Evolutionary conservation across 225 moss, liverwort and hornwort species (phyloP), one percentile per base, ranked within the genome.

Genomic region (Marchantia polymorpha): DNA sequence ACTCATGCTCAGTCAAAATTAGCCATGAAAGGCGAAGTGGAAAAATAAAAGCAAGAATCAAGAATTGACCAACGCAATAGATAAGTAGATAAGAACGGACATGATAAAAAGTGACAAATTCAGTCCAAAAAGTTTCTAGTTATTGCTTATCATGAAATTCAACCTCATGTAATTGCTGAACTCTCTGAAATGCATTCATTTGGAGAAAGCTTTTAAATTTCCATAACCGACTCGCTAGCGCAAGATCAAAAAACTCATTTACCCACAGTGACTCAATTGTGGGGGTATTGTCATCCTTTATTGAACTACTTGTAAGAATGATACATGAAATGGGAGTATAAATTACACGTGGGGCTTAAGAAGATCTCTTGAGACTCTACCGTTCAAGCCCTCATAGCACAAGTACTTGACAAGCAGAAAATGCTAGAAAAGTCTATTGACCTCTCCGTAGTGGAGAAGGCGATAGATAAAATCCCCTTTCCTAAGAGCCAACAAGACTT

Each of bases 401-500:
- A 3, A n/a, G 73, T 55, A 53, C 30, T 64, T 61, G 52, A 56
- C 70, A 60, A 68, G 52, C 39, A 65, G 51, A 72, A 54, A 65
- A 20, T 31, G 76, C 64, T 55, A 71, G 17, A 46, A 51, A 56
- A 22, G 64, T 72, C 23, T 23, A 61, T 63, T 10, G 55, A 55
- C 22, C 30, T 69, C 69, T 70, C 52, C 80, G 13, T 75, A 7
- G 19, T 39, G 70, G 63, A 79, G 74, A 22, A 46, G 70, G 76
- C 47, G 56, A 52, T 69, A n/a, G 52, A 77, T 67, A 68, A 60
- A 51, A 70, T 3, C 56, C 66, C 30, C 29, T 76, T 79, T 65
- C 72, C 80, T 29, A 79, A 64, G 27, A 73, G 74, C 80, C 66
- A 80, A 77, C 52, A 80, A 55, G 8, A 22, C 77, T 12, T 77